Evolutionary conservation across 73 alveolate genomes (phyloP), one percentile per base, ranked within the genome.

Genomic region (Halteria grandinella): DNA sequence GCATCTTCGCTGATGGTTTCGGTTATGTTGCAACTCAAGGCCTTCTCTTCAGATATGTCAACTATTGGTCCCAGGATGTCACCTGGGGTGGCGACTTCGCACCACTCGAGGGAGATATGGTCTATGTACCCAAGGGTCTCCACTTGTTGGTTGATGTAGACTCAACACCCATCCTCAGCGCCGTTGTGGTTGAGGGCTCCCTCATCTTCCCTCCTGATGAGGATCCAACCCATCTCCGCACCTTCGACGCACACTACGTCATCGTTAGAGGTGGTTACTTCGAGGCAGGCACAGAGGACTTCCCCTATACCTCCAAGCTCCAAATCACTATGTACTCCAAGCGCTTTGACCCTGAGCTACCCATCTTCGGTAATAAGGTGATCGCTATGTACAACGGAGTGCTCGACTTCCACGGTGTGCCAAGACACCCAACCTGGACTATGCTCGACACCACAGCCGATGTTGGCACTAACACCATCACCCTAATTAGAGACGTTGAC

Each of bases 11-110:
- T 15, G 89, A 74, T 0, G 86, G 79, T 47, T 34, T 86, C 14
- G 87, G 83, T 11, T 20, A 47, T 17, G 55, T 34, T 40, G 39
- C 80, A 23, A 64, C n/a, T 36, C 62, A 45, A 20, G 24, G 18
- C 23, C 12, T 11, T 12, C 43, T 14, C 47, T 86, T 60, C 78
- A 60, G 58, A 6, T 90, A 90, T 52, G 94, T 80, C 21, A 77
- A 73, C 27, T 31, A 25, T 20, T 90, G 94, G 94, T 79, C 93
- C 20, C 80, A 57, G 4, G 32, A 57, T n/a, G 50, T 53, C 20
- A 90, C 97, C 25, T 90, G 97, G 97, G 97, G 97, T 20, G 86
- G 88, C 32, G 93, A 86, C 39, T 88, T 86, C 59, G 71, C 82
- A 18, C 97, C 97, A 21, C 52, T 75, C 12, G 86, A 79, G 29